Base-by-base conservation (phyloP, 2,329 filamentous ascomycete genomes). In the Calonectria fujianensis region DNA sequence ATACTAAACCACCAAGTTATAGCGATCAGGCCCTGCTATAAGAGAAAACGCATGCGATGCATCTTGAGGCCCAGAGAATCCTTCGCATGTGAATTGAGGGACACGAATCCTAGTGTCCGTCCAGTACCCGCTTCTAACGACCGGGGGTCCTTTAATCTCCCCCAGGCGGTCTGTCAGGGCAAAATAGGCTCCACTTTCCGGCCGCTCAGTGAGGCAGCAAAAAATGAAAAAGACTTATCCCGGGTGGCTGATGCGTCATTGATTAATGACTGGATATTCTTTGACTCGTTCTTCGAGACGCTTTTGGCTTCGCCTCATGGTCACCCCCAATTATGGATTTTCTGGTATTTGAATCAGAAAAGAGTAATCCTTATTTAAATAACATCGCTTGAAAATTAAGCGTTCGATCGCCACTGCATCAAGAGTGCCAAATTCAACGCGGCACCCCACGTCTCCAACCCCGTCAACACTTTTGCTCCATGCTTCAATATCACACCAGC, bases 391-490 rank as follows among this genome's bases (percentile, higher is more conserved):
- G n/a, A n/a, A 24, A 48, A 24, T 24, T 14, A 48, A 7, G 45
- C 45, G 29, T 69, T 52, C 32, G 66, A 69, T n/a, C 66, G 35
- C 24, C 39, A 57, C 29, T 69, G 51, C 10, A 69, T 37, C 10
- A 69, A 57, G 3, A 69, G 51, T 9, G 66, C 50, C 66, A 69
- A 11, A 57, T 69, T 69, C 18, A 69, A 48, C 4, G 66, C 37
- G 9, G 66, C 66, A 1, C 66, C 66, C 66, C 66, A 69, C 20
- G 66, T 69, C 10, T 57, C 66, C 16, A 69, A 20, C 31, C 66
- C 20, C 1, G 51, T 57, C n/a, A 69, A n/a, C 6, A 24, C 20
- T 24, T 57, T 57, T 3, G 66, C 50, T 11, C 50, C 66, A 13
- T 69, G 51, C n/a, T 31, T 48, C 18, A 69, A 48, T n/a, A 69